A percentile compares a stretch with the other conserved stretches of the same genome.
These are phyloP conservation scores for Phallus indusiatus DNA, from an alignment of 768 basidiomycete genomes.

Conservation along the genomic window DNA sequence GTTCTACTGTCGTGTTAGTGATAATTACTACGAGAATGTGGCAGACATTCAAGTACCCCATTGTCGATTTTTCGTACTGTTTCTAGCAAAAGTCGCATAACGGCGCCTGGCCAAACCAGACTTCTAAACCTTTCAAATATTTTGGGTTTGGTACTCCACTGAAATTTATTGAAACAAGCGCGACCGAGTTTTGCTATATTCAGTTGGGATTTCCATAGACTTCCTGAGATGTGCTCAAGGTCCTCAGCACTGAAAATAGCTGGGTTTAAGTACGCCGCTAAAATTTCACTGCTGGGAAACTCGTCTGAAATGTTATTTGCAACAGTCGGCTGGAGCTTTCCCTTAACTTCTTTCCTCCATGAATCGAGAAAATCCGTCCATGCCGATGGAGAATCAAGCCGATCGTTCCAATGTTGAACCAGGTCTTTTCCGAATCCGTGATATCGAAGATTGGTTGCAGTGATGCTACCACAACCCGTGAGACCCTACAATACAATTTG, in stretches of 20 bases:
- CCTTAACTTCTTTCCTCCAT: conserved; percentile 16
- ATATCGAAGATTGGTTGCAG: conserved; percentile 24
- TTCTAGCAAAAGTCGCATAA: not conserved
- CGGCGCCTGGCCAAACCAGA: not conserved
- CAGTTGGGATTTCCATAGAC: not conserved
- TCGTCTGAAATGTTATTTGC: conserved; percentile 15
- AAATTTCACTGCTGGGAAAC: conserved; percentile 20
- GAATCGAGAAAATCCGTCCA: conserved; percentile 6
- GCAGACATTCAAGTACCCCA: no score
- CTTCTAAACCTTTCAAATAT: not conserved
- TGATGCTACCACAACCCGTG: conserved; percentile 16
- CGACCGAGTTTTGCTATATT: not conserved
- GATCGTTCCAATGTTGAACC: not conserved
- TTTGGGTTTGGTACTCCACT: not conserved
- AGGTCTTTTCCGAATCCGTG: conserved; percentile 22
- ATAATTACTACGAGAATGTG: no score
- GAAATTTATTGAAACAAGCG: not conserved
- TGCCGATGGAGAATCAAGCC: no score
- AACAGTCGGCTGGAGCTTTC: conserved; percentile 13
- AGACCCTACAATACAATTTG: not conserved
- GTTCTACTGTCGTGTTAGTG: no score
- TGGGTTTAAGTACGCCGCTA: conserved; percentile 26
- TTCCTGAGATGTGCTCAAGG: conserved; percentile 5
- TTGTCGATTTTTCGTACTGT: no score
- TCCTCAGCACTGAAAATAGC: conserved; percentile 16